A percentile compares a stretch with the other conserved stretches of the same genome.
These are phyloP conservation scores for Suillus clintonianus DNA, from an alignment of 768 basidiomycete species.

Conservation along the genomic window DNA sequence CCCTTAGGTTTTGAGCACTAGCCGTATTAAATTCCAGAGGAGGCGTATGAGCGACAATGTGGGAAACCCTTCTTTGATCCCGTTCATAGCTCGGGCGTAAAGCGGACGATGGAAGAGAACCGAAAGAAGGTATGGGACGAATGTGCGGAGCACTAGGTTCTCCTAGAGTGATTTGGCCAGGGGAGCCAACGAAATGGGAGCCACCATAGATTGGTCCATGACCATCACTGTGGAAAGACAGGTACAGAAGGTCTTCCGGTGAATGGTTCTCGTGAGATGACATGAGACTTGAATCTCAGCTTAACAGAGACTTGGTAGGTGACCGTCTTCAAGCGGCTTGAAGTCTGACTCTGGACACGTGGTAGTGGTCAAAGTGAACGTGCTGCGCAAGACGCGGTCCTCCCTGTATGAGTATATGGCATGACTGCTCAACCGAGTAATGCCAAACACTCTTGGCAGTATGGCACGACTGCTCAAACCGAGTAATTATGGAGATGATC, in stretches of 20 bases:
- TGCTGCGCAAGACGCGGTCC: neutral
- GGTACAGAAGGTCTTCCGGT: neutral
- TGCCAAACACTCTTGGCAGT: no score
- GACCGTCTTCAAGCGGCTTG: neutral
- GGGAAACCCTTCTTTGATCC: constrained; percentile 10
- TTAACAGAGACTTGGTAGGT: neutral
- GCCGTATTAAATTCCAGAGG: constrained; percentile 14
- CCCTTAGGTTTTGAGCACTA: constrained; percentile 16
- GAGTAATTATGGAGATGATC: no score
- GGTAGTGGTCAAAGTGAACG: neutral
- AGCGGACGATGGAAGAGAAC: constrained; percentile 1
- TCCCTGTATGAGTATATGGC: no score
- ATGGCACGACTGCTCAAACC: no score
- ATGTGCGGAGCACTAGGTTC: constrained; percentile 16
- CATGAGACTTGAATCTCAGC: neutral
- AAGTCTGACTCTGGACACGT: neutral
- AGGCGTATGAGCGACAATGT: constrained; percentile 11
- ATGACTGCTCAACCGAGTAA: no score
- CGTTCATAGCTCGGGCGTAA: constrained; percentile 6
- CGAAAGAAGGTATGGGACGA: constrained; percentile 19
- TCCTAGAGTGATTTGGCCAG: constrained; percentile 17
- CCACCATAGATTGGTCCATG: constrained; percentile 3
- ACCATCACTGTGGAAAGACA: constrained; percentile 15
- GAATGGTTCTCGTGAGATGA: neutral
- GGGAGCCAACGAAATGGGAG: constrained; percentile 25